Conservation (phyloP, 305 asterid species). For the Coffea humblotiana region DNA sequence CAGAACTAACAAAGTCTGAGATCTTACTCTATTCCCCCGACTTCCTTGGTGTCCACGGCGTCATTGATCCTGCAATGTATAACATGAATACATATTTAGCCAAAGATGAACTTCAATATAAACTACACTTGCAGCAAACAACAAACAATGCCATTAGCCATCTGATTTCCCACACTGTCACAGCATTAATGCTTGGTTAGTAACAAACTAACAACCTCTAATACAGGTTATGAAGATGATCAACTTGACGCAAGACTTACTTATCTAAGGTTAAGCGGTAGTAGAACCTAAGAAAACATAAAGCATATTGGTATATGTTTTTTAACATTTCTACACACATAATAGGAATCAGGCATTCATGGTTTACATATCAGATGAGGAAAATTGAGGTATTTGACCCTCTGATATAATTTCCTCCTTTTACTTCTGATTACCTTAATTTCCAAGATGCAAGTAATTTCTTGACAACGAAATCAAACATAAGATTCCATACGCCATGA, state of each 20-base stretch:
- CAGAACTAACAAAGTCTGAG: not conserved
- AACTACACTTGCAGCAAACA: not conserved
- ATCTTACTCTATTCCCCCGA: conserved; percentile 51
- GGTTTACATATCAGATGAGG: not conserved
- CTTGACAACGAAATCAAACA: not conserved
- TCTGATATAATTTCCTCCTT: not conserved
- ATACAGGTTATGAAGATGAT: not conserved
- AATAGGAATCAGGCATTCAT: not conserved
- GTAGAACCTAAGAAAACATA: not conserved
- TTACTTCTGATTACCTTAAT: not conserved
- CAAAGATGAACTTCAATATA: not conserved
- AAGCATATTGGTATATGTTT: not conserved
- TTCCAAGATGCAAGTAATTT: not conserved
- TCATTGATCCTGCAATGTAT: conserved; percentile 65
- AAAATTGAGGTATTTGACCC: not conserved
- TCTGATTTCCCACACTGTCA: not conserved
- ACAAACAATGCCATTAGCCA: not conserved
- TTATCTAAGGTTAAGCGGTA: not conserved
- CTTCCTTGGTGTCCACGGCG: conserved; percentile 67
- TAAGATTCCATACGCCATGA: not conserved
- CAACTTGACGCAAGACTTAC: not conserved
- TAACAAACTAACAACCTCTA: not conserved
- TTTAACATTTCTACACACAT: not conserved
- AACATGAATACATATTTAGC: conserved; percentile 2
- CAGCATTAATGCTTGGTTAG: not conserved